Evolutionary conservation across 2,329 filamentous ascomycete genomes (phyloP), one percentile per base, ranked within the genome.

Genomic region (Fusarium piperis): DNA sequence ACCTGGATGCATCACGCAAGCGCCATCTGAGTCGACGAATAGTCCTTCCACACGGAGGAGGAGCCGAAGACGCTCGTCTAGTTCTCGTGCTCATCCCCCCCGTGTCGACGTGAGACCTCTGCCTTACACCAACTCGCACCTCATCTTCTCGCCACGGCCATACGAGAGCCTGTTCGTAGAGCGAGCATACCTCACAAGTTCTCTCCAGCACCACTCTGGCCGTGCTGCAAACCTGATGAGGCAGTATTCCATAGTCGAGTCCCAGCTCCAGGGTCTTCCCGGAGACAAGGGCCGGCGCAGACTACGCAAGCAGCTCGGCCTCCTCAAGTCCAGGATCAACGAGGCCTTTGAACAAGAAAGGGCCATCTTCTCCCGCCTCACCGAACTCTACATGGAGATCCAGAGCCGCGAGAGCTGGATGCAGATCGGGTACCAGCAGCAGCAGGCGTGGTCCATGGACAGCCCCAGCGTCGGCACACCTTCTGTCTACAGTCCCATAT

Each of bases 371-470:
- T 64, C 79, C 16, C 80, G 86, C 3, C 78, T 90, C n/a, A 79
- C 82, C 13, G 86, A 89, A 64, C 71, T 90, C 15, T 80, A 83
- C 35, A 77, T 85, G 16, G 86, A 89, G 76, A 82, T 86, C 15
- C 82, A 84, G 70, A 83, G 81, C 39, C 81, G 82, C 4, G 82
- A 85, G 58, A 77, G 82, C 3, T 82, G 81, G 81, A 72, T 73
- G 32, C 78, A 80, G 38, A 75, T 81, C 2, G 77, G 78, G 44
- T 71, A 77, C 16, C 76, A 30, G 7, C 44, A 48, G 15, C 44
- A 78, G 26, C 36, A 48, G 30, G 44, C 61, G 30, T 56, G 51
- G 57, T 62, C 60, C 58, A 36, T 52, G 15, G 60, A 57, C 55
- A 70, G 59, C 65, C 69, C 59, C 15, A 59, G 66, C 10, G 44